Conservation (phyloP, 1,284 basidiomycete species). For the Rhizoctonia solani region DNA sequence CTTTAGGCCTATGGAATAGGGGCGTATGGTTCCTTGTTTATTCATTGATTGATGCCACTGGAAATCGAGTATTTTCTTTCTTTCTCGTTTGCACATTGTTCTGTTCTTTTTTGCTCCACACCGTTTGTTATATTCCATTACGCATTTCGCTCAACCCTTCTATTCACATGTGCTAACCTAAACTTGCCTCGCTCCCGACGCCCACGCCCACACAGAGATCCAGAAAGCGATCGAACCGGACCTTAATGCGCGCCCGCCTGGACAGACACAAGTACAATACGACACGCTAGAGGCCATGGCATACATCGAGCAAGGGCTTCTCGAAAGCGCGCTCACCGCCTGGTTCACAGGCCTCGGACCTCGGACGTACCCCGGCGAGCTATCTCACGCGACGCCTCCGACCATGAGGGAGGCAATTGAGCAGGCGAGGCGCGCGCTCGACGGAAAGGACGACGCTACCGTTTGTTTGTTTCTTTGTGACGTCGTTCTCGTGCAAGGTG, state of each 20-base stretch:
- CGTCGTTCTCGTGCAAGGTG: not conserved
- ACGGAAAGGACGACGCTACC: conserved; percentile 44
- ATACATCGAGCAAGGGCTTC: conserved; percentile 72
- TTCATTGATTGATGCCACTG: too few species aligned
- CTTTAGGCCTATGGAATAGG: too few species aligned
- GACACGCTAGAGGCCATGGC: conserved; percentile 79
- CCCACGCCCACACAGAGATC: conserved; percentile 42
- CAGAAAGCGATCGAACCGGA: conserved; percentile 42
- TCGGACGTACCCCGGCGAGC: conserved; percentile 58
- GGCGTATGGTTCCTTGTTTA: too few species aligned
- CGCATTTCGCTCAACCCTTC: too few species aligned
- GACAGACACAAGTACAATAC: conserved; percentile 53
- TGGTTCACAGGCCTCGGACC: conserved; percentile 74
- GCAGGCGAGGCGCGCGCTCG: conserved; percentile 54
- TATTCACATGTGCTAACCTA: not conserved
- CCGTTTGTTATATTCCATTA: too few species aligned
- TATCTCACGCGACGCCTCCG: conserved; percentile 49
- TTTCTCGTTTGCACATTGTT: too few species aligned
- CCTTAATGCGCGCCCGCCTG: conserved; percentile 43
- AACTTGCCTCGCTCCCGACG: not conserved
- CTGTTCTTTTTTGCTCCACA: too few species aligned
- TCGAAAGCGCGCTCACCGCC: conserved; percentile 67
- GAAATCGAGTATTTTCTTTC: too few species aligned
- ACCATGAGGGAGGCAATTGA: conserved; percentile 52
- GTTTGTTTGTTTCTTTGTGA: not conserved